These are phyloP conservation scores for Penicillium sp. DNA, from an alignment of 2,329 filamentous ascomycete species.

Conservation along the genomic window DNA sequence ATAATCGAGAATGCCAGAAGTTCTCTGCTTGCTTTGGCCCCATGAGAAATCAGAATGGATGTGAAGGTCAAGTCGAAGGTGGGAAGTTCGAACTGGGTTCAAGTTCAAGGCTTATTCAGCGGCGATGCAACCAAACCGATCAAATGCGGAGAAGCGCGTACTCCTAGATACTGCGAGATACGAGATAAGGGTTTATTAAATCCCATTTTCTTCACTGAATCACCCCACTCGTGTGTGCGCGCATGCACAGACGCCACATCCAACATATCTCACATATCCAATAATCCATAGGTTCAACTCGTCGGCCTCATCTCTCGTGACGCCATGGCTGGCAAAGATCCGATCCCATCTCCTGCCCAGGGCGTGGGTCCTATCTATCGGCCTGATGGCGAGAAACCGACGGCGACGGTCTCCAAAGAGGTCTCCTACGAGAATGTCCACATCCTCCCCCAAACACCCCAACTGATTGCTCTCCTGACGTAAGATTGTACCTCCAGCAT, in stretches of 20 bases:
- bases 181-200: constrained; percentile 15
- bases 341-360: constrained; percentile 51
- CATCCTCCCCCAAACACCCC: constrained; percentile 85
- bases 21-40: neutral
- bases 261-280: no score
- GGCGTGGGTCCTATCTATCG: constrained; percentile 77
- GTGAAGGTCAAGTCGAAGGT: neutral
- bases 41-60: neutral
- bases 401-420: constrained; percentile 79
- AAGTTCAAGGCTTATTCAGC: neutral
- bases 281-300: neutral
- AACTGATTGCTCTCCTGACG: constrained; percentile 96
- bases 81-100: neutral
- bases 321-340: constrained; percentile 26
- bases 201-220: constrained; percentile 12
- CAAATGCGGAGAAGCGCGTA: neutral
- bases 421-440: constrained; percentile 82
- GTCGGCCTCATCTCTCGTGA: constrained; percentile 5
- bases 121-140: neutral
- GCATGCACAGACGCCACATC: neutral
- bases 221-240: neutral
- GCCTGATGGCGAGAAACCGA: constrained; percentile 71
- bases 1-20: neutral
- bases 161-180: constrained; percentile 2
- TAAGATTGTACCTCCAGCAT: constrained; percentile 51